phyloP scores from a whole-genome alignment of 192 early-diverging fungal species.

The Entomortierella beljakovae region DNA sequence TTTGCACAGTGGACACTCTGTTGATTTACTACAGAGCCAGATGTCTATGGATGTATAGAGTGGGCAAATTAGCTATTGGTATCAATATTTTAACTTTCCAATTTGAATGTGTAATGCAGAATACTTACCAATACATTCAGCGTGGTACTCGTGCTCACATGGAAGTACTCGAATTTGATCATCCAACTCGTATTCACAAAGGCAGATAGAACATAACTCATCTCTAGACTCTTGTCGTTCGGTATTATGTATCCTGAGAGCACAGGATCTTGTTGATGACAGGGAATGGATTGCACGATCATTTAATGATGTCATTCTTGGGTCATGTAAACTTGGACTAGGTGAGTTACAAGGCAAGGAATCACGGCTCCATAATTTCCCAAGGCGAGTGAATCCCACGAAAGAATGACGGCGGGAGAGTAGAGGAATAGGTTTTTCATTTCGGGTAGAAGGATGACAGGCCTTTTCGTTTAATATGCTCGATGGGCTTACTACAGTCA shows the following conservation, averaged over 20 bases:
- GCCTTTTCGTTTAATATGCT: not conserved
- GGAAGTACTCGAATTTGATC: slow-evolving; percentile 36
- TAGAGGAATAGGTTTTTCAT: slow-evolving; percentile 6
- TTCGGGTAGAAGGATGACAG: not conserved
- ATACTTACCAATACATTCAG: slow-evolving; percentile 46
- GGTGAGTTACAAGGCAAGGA: slow-evolving; percentile 19
- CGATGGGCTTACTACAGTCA: not conserved
- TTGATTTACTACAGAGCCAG: slow-evolving; percentile 50
- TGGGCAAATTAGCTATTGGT: too few species aligned
- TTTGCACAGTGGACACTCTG: slow-evolving; percentile 55
- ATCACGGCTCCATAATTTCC: slow-evolving; percentile 17
- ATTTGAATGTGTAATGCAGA: not conserved
- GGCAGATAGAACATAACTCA: slow-evolving; percentile 47
- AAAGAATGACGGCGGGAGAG: slow-evolving; percentile 3
- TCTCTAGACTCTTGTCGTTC: not conserved
- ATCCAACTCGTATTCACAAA: slow-evolving; percentile 23
- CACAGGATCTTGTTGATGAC: not conserved
- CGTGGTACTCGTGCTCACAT: slow-evolving; percentile 49
- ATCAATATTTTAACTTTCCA: not conserved
- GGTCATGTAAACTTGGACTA: not conserved
- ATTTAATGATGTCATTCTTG: slow-evolving; percentile 9
- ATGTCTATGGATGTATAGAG: slow-evolving; percentile 23
- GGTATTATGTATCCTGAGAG: not conserved
- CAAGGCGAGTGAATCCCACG: slow-evolving; percentile 10
- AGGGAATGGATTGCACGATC: not conserved